Evolutionary conservation across 345 rosid genomes (phyloP).

Genomic region (Hibiscus syriacus): DNA sequence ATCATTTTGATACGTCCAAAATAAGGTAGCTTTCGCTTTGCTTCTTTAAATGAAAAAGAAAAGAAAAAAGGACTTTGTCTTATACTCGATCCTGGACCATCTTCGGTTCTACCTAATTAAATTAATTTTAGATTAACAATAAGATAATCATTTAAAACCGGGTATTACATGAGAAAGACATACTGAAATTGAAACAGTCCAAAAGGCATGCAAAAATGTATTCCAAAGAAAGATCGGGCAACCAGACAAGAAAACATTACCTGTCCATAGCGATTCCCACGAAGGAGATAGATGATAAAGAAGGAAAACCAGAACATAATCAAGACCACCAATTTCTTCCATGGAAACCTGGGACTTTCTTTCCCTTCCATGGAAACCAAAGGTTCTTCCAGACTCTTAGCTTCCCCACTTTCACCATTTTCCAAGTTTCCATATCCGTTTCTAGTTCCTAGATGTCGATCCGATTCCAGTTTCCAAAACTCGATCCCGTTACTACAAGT

Average conservation of each 20-base stretch:
- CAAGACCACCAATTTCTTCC: slow-evolving; percentile 65
- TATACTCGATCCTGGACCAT: neutral
- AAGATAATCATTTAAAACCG: no score
- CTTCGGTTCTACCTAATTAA: neutral
- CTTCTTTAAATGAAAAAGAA: no score
- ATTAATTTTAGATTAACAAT: neutral
- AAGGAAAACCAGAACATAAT: no score
- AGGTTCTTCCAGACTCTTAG: slow-evolving; percentile 27
- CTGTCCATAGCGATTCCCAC: slow-evolving; percentile 60
- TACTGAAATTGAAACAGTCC: no score
- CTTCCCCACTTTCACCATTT: slow-evolving; percentile 24
- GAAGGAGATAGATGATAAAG: no score
- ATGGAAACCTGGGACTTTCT: slow-evolving; percentile 36
- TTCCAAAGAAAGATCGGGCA: no score
- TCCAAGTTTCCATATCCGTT: no score
- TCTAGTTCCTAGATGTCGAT: slow-evolving; percentile 17
- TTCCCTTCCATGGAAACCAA: slow-evolving; percentile 30
- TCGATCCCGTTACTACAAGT: slow-evolving; percentile 56
- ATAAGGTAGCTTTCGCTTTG: neutral
- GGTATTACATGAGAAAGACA: no score
- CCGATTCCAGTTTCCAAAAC: slow-evolving; percentile 62
- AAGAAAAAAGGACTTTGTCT: neutral
- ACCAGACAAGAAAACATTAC: slow-evolving; percentile 27
- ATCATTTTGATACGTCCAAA: slow-evolving; percentile 4
- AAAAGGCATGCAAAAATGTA: no score